A percentile compares a stretch with the other conserved stretches of the same genome.
Evolutionary conservation across 495 filamentous ascomycete genomes (phyloP).

Genomic region (Penicillium flavigenum): DNA sequence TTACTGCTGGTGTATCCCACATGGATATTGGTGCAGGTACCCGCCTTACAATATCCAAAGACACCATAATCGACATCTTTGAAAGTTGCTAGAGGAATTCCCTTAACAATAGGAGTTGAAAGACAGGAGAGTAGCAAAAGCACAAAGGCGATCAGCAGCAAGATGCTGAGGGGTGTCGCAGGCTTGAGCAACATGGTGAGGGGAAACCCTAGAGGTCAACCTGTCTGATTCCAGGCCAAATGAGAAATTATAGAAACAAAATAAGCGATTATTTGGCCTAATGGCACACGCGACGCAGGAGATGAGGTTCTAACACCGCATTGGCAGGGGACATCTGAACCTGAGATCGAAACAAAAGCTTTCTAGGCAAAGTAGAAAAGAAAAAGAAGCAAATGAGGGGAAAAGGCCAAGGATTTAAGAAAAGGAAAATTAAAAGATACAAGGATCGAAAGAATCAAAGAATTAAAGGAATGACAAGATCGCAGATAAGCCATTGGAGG

Average conservation of each 20-base stretch:
- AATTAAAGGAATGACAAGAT: conserved; percentile 19
- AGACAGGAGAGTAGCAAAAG: conserved; percentile 84
- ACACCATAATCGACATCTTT: conserved; percentile 82
- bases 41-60: conserved; percentile 77
- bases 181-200: conserved; percentile 69
- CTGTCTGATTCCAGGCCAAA: not conserved
- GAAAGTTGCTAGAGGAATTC: conserved; percentile 77
- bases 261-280: conserved; percentile 1
- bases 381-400: conserved; percentile 20
- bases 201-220: conserved; percentile 18
- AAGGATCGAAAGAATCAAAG: not conserved
- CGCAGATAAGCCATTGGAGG: conserved; percentile 10
- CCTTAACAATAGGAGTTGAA: conserved; percentile 87
- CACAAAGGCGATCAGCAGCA: conserved; percentile 82
- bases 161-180: conserved; percentile 84
- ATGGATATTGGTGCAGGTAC: conserved; percentile 65
- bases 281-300: conserved; percentile 4
- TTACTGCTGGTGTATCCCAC: conserved; percentile 86
- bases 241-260: not conserved
- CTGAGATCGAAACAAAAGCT: not conserved
- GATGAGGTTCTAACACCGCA: conserved; percentile 5
- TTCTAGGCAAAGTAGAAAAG: not conserved
- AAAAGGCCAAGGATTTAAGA: conserved; percentile 7
- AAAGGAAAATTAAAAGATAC: conserved; percentile 3
- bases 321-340: conserved; percentile 11